These are phyloP conservation scores for Trichodelitschia bisporula DNA, from an alignment of 495 filamentous ascomycete species.

Conservation along the genomic window DNA sequence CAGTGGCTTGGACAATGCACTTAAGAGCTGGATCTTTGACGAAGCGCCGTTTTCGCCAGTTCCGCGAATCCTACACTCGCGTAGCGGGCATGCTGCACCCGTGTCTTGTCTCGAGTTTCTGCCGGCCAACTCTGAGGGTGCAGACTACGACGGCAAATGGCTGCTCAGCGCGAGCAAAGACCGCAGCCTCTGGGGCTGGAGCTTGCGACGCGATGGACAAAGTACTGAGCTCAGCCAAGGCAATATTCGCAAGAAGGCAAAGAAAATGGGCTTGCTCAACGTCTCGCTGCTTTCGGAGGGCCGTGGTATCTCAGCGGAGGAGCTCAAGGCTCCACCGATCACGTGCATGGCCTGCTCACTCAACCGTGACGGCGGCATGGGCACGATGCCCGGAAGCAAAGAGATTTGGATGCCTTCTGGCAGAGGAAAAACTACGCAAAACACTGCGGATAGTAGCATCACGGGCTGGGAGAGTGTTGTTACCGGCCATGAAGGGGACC, in stretches of 20 bases:
- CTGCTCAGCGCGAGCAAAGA: conserved; percentile 71
- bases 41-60: conserved; percentile 62
- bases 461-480: conserved; percentile 95
- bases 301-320: conserved; percentile 20
- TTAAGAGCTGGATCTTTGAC: conserved; percentile 91
- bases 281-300: conserved; percentile 12
- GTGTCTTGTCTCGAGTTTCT: conserved; percentile 60
- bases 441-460: conserved; percentile 32
- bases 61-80: conserved; percentile 58
- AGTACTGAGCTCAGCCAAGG: conserved; percentile 86
- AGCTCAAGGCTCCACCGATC: conserved; percentile 70
- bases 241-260: conserved; percentile 53
- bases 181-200: conserved; percentile 83
- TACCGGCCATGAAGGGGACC: conserved; percentile 75
- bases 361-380: conserved; percentile 83
- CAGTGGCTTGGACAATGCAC: conserved; percentile 72
- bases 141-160: conserved; percentile 68
- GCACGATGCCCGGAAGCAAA: conserved; percentile 31
- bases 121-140: conserved; percentile 63
- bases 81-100: conserved; percentile 69
- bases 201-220: conserved; percentile 80
- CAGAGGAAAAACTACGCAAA: conserved; percentile 48
- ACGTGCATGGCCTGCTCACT: conserved; percentile 74
- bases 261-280: conserved; percentile 46
- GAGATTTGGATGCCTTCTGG: conserved; percentile 35